A percentile compares a stretch with the other conserved stretches of the same genome.
Conservation (phyloP, 805 yeast genomes). For the Teunomyces gatunensis region DNA sequence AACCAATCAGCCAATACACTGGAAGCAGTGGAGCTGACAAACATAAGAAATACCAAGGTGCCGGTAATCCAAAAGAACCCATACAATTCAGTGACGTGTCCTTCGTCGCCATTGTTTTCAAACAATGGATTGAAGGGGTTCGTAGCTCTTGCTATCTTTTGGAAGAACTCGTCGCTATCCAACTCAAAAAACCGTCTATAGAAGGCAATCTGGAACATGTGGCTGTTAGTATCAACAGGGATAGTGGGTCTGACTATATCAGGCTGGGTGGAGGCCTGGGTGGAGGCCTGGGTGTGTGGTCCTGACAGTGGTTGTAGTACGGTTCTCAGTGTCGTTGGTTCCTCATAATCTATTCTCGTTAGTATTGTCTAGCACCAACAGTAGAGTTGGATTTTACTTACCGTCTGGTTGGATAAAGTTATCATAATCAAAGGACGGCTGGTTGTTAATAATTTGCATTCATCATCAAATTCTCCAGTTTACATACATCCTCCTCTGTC, state of each 20-base stretch:
- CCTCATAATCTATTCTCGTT: slow-evolving; percentile 5
- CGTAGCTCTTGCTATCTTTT: slow-evolving; percentile 51
- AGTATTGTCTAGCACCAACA: neutral
- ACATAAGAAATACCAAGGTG: slow-evolving; percentile 69
- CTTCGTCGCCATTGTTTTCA: slow-evolving; percentile 28
- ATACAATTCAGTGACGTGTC: slow-evolving; percentile 60
- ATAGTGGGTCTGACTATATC: slow-evolving; percentile 26
- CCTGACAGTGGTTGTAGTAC: neutral
- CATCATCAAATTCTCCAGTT: neutral
- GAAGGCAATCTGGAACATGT: slow-evolving; percentile 54
- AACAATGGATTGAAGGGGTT: slow-evolving; percentile 47
- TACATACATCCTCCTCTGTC: neutral
- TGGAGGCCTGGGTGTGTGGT: slow-evolving; percentile 1
- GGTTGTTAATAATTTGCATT: slow-evolving; percentile 8
- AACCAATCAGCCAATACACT: slow-evolving; percentile 59
- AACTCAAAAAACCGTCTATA: slow-evolving; percentile 69
- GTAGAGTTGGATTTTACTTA: slow-evolving; percentile 4
- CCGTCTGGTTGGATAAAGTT: slow-evolving; percentile 21
- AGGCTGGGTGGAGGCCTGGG: slow-evolving; percentile 11
- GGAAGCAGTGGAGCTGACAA: slow-evolving; percentile 71
- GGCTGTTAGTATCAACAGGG: slow-evolving; percentile 22
- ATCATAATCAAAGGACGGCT: slow-evolving; percentile 9
- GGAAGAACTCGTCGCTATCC: slow-evolving; percentile 59
- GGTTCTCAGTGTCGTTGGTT: neutral
- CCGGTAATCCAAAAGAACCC: slow-evolving; percentile 92